Percentiles rank a stretch among this genome's conserved stretches.
Evolutionary conservation across 495 filamentous ascomycete species (phyloP).

Genomic region (Penicillium flavigenum): DNA sequence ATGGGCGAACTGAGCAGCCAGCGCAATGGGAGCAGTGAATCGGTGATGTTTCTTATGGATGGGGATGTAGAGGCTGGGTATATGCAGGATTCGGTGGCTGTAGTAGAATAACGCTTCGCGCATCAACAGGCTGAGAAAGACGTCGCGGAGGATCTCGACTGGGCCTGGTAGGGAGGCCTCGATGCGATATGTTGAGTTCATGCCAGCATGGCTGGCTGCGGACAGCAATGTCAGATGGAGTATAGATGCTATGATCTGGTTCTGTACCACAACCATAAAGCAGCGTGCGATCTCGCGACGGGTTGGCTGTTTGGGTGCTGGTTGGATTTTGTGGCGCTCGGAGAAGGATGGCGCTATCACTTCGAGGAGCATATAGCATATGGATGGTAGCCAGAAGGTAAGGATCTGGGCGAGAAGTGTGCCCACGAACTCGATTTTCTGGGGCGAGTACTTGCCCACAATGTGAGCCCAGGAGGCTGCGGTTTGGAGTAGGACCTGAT

Average conservation of each 20-base stretch:
- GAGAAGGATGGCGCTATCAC: conserved; percentile 47
- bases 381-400: conserved; percentile 52
- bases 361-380: conserved; percentile 46
- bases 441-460: conserved; percentile 27
- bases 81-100: conserved; percentile 55
- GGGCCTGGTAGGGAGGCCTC: conserved; percentile 33
- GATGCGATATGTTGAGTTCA: conserved; percentile 34
- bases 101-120: conserved; percentile 59
- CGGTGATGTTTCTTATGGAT: conserved; percentile 60
- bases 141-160: conserved; percentile 39
- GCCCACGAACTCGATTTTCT: conserved; percentile 45
- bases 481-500: neutral
- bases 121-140: conserved; percentile 45
- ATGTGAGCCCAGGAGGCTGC: conserved; percentile 29
- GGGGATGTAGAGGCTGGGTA: conserved; percentile 43
- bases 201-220: conserved; percentile 17
- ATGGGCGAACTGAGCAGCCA: conserved; percentile 59
- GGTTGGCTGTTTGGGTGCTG: conserved; percentile 50
- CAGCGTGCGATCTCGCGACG: conserved; percentile 46
- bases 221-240: conserved; percentile 37
- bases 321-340: conserved; percentile 56
- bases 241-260: conserved; percentile 44
- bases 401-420: conserved; percentile 46
- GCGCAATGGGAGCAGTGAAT: conserved; percentile 58
- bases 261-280: conserved; percentile 42